Percentiles rank a stretch among this genome's conserved stretches.
These are phyloP conservation scores for Hortaea werneckii DNA, from an alignment of 2,329 filamentous ascomycete species.

Conservation along the genomic window DNA sequence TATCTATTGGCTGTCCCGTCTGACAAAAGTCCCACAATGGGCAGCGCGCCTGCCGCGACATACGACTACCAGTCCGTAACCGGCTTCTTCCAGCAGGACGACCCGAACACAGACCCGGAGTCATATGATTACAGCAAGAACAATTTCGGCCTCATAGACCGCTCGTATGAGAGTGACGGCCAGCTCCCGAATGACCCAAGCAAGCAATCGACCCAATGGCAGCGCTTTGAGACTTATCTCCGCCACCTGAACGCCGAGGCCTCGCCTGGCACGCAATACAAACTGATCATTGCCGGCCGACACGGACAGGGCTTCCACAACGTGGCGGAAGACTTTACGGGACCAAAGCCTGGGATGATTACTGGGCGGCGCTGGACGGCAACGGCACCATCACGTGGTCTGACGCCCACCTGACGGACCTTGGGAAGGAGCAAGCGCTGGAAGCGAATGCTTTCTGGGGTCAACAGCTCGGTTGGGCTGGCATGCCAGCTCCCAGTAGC, in stretches of 20 bases:
- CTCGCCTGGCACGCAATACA: constrained; percentile 44
- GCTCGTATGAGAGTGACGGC: constrained; percentile 33
- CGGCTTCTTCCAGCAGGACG: constrained; percentile 43
- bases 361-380: constrained; percentile 56
- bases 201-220: constrained; percentile 48
- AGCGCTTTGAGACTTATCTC: constrained; percentile 52
- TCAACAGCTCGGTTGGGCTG: constrained; percentile 40
- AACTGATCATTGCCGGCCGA: constrained; percentile 57
- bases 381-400: constrained; percentile 54
- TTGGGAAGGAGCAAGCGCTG: constrained; percentile 47
- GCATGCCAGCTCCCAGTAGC: constrained; percentile 50
- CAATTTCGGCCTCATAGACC: constrained; percentile 41
- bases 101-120: constrained; percentile 35
- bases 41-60: neutral
- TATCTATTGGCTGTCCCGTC: neutral
- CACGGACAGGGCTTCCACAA: constrained; percentile 58
- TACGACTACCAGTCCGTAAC: constrained; percentile 28
- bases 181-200: constrained; percentile 15
- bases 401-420: constrained; percentile 51
- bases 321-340: constrained; percentile 57
- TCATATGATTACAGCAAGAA: constrained; percentile 36
- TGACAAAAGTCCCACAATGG: neutral
- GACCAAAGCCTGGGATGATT: constrained; percentile 57
- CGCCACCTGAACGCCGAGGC: constrained; percentile 39
- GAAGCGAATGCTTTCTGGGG: constrained; percentile 52